phyloP scores from a whole-genome alignment of 177 flowering plant species.

The Vitis hybrid region DNA sequence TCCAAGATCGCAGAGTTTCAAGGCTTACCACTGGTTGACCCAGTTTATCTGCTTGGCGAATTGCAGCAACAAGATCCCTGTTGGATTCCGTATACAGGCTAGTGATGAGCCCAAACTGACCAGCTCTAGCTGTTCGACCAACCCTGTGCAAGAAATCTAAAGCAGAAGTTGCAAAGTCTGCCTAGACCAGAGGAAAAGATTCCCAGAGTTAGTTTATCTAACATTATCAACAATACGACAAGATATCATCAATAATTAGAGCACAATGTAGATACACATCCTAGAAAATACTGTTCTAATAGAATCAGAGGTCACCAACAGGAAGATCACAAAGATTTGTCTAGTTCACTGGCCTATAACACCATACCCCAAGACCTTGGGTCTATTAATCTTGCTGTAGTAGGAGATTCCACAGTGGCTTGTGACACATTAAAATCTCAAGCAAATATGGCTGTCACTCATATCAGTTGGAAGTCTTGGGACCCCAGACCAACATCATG shows the following conservation, averaged over 20 bases:
- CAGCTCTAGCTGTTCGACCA: constrained; percentile 98
- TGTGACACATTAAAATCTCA: background rate
- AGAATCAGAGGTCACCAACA: background rate
- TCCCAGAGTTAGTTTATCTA: background rate
- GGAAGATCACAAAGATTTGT: background rate
- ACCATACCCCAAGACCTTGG: background rate
- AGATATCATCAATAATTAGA: background rate
- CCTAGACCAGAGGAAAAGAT: constrained; percentile 43
- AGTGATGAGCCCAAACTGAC: constrained; percentile 85
- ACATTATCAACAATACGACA: background rate
- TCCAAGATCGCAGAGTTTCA: background rate
- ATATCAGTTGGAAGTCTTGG: background rate
- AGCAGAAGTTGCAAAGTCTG: constrained; percentile 94
- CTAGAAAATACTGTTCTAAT: background rate
- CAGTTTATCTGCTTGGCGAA: constrained; percentile 68
- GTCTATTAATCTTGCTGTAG: background rate
- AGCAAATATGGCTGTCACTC: too few species aligned
- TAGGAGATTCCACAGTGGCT: background rate
- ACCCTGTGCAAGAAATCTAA: constrained; percentile 93
- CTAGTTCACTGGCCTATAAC: background rate
- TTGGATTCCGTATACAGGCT: constrained; percentile 76
- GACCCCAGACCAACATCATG: background rate
- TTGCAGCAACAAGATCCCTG: constrained; percentile 79
- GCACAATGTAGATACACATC: background rate
- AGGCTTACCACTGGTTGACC: constrained; percentile 82